Evolutionary conservation across 202 grass and related monocot genomes (phyloP), one percentile per base, ranked within the genome.

Genomic region (Cymbopogon flexuosus): DNA sequence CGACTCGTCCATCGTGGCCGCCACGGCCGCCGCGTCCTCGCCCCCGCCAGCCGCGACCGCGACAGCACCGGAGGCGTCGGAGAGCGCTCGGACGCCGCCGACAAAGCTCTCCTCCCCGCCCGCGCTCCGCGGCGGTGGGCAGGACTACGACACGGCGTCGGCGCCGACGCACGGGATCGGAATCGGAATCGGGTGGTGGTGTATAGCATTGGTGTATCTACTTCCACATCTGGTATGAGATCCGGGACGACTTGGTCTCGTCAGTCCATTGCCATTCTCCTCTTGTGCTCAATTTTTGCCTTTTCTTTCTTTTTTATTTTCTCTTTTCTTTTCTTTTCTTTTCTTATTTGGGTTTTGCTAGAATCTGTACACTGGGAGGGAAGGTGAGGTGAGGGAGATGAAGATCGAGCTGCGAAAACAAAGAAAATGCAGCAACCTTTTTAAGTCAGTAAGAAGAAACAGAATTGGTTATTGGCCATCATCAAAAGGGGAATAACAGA

Each of bases 201-300:
- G 84, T 94, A 92, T 89, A 92, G 89, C 77, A 43, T 83, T 87
- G 79, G 61, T 94, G 86, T 93, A 65, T 42, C 76, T 91, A 87
- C 54, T 21, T 3, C 59, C 62, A 23, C 70, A 71, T 45, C 83
- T 82, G 89, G 84, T 87, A 88, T 91, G 89, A 94, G 86, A 90
- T 90, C 81, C 78, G 60, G 54, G 22, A 65, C 58, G 21, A 68
- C 58, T 41, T 27, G 15, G 62, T 51, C 39, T 34, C 11, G 63
- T 52, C 46, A 47, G 80, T 52, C 73, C 77, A 65, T 83, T 75
- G 41, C 79, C 41, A 30, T 21, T 86, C 27, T 27, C 41, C 68
- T 87, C 75, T 86, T 56, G 68, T 73, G 72, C 82, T 84, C 70
- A 18, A 73, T 49, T 68, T 77, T 85, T 74, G 76, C 46, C 46